Evolutionary conservation across 176 grass and related monocot species (phyloP), one percentile per base, ranked within the genome.

Genomic region (Rhipidocladum racemiflorum): DNA sequence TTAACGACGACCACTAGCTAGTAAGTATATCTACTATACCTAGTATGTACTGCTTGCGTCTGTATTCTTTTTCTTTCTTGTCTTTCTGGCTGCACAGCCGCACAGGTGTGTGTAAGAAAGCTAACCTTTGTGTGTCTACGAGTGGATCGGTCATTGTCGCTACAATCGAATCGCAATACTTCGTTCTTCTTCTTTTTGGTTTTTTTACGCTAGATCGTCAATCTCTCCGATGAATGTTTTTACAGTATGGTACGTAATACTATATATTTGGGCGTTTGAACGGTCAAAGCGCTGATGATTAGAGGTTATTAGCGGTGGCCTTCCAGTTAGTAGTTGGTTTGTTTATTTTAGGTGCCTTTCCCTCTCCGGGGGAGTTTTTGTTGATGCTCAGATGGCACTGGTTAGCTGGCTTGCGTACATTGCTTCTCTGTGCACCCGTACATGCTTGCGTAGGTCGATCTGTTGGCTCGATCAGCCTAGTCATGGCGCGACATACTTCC

Each of bases 301-400:
- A 83, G 11, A 63, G n/a, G 11, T 56, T 17, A 82, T 18, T 23
- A 74, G 17, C 50, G 34, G 55, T 63, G 70, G 48, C 29, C 8
- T 72, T 43, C 54, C 75, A 13, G 77, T 50, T 87, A 57, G 40
- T 12, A 4, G 87, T 61, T 75, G 61, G 69, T 80, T 79, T 79
- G 76, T 69, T 84, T 24, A 68, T 66, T 75, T 53, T 76, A 44
- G 51, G n/a, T 24, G 62, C 20, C 76, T 81, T 53, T 62, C 76
- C 77, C 62, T 89, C 87, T 85, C 82, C 35, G 53, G 87, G 87
- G 62, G n/a, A 81, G 87, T 85, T 89, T 81, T 70, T 75, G 63
- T 68, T 55, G 87, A 85, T 54, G 76, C 34, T n/a, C n/a, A n/a
- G n/a, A 89, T 20, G 82, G 34, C 70, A 85, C 66, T 85, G 49